Percentiles rank a stretch among this genome's conserved stretches.
Evolutionary conservation across 2,329 filamentous ascomycete genomes (phyloP).

Genomic region (Pestalotiopsis sp.): DNA sequence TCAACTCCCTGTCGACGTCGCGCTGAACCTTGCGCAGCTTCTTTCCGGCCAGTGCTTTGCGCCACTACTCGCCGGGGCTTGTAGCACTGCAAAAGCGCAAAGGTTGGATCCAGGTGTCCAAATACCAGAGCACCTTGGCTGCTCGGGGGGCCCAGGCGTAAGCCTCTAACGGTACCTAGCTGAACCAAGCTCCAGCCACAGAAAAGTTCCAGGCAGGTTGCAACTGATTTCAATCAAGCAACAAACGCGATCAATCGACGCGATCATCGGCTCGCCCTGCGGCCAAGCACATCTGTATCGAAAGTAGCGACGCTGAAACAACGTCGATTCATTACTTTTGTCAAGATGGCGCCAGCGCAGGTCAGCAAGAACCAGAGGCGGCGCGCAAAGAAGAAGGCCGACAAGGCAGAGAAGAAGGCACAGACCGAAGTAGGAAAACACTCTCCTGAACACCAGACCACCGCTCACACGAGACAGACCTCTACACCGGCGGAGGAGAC

Average conservation of each 20-base stretch:
- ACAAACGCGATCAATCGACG: background rate
- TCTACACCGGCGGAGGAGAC: constrained; percentile 28
- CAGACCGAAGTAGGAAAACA: constrained; percentile 52
- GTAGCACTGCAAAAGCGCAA: background rate
- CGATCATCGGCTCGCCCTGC: background rate
- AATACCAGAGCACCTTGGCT: background rate
- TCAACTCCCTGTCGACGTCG: background rate
- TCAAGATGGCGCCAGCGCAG: constrained; percentile 68
- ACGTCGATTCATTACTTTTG: background rate
- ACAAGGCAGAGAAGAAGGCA: constrained; percentile 83
- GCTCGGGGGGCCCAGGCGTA: background rate
- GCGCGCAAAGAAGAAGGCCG: constrained; percentile 91
- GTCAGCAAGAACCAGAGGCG: constrained; percentile 93
- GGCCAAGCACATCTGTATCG: background rate
- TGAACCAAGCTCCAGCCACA: constrained; percentile 13
- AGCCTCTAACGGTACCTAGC: background rate
- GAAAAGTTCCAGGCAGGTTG: constrained; percentile 9
- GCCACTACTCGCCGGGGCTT: background rate
- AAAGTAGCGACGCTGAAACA: background rate
- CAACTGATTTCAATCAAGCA: background rate
- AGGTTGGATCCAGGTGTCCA: background rate
- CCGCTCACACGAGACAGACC: constrained; percentile 18
- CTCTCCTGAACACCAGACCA: constrained; percentile 6
- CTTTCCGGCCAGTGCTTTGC: constrained; percentile 5
- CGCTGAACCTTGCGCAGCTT: background rate